Evolutionary conservation across 495 filamentous ascomycete genomes (phyloP).

Genomic region (Sabuloglossum arenarium): DNA sequence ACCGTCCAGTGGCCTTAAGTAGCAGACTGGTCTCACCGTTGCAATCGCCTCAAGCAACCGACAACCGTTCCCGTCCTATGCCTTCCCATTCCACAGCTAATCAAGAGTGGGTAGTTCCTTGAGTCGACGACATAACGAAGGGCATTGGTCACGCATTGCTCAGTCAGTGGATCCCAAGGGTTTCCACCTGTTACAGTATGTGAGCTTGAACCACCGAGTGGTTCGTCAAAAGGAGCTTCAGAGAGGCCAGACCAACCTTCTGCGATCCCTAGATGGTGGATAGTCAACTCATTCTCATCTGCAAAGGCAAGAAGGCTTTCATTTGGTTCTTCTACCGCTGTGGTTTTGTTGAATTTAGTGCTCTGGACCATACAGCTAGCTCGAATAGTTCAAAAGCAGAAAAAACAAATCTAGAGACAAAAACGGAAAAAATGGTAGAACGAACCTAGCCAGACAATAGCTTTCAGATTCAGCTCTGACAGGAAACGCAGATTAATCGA

Average conservation of each 20-base stretch:
- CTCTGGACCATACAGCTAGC: neutral
- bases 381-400: neutral
- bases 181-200: conserved; percentile 4
- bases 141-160: conserved; percentile 11
- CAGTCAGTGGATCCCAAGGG: conserved; percentile 13
- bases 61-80: conserved; percentile 14
- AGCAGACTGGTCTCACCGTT: conserved; percentile 5
- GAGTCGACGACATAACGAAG: conserved; percentile 12
- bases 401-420: neutral
- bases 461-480: conserved; percentile 12
- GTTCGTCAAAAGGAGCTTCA: neutral
- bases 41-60: conserved; percentile 12
- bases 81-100: conserved; percentile 12
- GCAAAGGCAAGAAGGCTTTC: conserved; percentile 11
- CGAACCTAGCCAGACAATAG: conserved; percentile 13
- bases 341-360: neutral
- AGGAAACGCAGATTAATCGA: conserved; percentile 14
- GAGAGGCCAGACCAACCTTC: conserved; percentile 2
- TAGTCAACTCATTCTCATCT: conserved; percentile 13
- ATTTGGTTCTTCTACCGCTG: conserved; percentile 16
- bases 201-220: neutral
- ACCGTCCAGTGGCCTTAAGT: neutral
- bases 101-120: conserved; percentile 12
- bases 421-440: conserved; percentile 1
- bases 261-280: conserved; percentile 13